A percentile compares a stretch with the other conserved stretches of the same genome.
Evolutionary conservation across 179 eudicot species (phyloP).

Genomic region (Heliamphora ciliata): DNA sequence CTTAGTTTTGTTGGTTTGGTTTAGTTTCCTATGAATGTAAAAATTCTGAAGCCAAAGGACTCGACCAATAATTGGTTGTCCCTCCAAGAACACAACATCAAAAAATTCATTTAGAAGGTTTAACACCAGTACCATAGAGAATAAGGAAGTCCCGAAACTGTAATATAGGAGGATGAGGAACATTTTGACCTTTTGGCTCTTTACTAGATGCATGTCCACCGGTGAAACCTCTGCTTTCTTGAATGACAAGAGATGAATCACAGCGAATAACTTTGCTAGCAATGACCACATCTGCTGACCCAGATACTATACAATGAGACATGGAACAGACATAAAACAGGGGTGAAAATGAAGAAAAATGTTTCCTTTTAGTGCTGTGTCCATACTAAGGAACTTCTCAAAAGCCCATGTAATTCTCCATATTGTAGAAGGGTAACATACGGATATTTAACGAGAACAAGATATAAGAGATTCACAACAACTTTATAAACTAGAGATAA

Average conservation of each 20-base stretch:
- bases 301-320: not conserved
- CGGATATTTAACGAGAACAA: not conserved
- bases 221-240: not conserved
- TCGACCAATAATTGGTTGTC: not conserved
- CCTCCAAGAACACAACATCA: not conserved
- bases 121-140: too few relatives aligned
- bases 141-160: not conserved
- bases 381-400: not conserved
- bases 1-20: too few relatives aligned
- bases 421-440: not conserved
- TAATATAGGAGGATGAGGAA: not conserved
- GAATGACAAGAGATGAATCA: constrained; percentile 4
- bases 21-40: not conserved
- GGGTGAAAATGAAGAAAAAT: not conserved
- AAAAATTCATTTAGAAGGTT: too few relatives aligned
- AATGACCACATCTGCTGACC: not conserved
- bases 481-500: not conserved
- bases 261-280: not conserved
- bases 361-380: not conserved
- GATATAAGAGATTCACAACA: not conserved
- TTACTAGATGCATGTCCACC: not conserved
- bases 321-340: not conserved
- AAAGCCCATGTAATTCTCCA: not conserved
- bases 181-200: constrained; percentile 12
- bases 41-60: not conserved